Conservation (phyloP, 2,329 filamentous ascomycete species). For the Metarhizium robertsii region DNA sequence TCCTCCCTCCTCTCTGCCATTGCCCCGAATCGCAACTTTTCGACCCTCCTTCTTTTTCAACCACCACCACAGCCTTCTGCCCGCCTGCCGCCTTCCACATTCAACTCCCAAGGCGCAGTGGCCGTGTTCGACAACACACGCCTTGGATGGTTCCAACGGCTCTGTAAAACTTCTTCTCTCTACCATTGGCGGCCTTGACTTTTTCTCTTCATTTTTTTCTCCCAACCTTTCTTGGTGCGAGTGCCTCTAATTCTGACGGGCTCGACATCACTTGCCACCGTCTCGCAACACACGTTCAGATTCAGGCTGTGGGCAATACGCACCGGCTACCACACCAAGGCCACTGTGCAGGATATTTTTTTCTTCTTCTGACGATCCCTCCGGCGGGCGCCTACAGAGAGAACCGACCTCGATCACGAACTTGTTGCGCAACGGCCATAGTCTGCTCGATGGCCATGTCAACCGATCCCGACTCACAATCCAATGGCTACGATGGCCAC, state of each 20-base stretch:
- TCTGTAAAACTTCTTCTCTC: background rate
- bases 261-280: background rate
- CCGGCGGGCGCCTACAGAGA: background rate
- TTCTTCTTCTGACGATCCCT: too few relatives aligned
- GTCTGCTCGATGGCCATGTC: conserved; percentile 10
- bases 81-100: background rate
- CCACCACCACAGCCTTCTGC: background rate
- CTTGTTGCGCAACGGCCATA: background rate
- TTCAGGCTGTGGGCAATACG: too few relatives aligned
- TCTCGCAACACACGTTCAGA: too few relatives aligned
- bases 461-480: conserved; percentile 14
- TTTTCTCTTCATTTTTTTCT: background rate
- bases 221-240: background rate
- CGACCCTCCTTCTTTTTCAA: background rate
- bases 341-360: too few relatives aligned
- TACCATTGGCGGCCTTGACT: background rate
- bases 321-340: too few relatives aligned
- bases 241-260: background rate
- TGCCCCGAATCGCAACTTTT: background rate
- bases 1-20: background rate
- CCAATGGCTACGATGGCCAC: conserved; percentile 15
- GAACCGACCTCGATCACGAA: background rate
- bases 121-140: background rate
- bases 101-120: too few relatives aligned
- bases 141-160: background rate